phyloP scores from a whole-genome alignment of 768 basidiomycete species.

The Mycena crocata region DNA sequence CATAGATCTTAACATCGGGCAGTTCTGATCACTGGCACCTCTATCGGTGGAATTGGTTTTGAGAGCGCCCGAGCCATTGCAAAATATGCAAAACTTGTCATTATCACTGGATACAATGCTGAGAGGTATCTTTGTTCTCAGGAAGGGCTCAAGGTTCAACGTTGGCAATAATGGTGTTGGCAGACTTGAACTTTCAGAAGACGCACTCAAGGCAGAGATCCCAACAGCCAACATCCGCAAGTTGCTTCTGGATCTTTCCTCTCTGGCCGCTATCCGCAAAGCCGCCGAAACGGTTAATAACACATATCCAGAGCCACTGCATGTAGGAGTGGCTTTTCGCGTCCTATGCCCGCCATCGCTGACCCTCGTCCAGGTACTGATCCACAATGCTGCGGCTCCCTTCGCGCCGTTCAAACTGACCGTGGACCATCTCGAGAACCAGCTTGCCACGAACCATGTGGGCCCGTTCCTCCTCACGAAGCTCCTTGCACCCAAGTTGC shows the following conservation, averaged over 20 bases:
- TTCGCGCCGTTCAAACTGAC: not conserved
- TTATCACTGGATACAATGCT: not conserved
- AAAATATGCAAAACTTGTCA: slow-evolving; percentile 4
- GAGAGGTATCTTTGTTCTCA: not conserved
- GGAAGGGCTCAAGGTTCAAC: not conserved
- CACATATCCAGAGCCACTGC: not conserved
- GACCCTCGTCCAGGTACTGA: not conserved
- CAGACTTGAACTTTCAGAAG: slow-evolving; percentile 2
- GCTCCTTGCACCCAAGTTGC: no score
- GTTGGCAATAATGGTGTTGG: not conserved
- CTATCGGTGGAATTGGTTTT: slow-evolving; percentile 1
- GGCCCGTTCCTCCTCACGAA: not conserved
- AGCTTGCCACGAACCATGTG: not conserved
- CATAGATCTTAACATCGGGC: not conserved
- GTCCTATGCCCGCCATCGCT: no score
- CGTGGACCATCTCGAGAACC: not conserved
- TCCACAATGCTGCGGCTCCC: not conserved
- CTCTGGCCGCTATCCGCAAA: not conserved
- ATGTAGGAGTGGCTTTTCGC: not conserved
- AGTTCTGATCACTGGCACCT: slow-evolving; percentile 8
- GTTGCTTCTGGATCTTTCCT: not conserved
- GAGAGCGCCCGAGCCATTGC: slow-evolving; percentile 2
- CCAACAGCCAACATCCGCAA: not conserved
- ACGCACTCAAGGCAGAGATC: not conserved
- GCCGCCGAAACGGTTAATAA: not conserved